Evolutionary conservation across 805 yeast species (phyloP).

Genomic region (Candida pseudoglaebosa): DNA sequence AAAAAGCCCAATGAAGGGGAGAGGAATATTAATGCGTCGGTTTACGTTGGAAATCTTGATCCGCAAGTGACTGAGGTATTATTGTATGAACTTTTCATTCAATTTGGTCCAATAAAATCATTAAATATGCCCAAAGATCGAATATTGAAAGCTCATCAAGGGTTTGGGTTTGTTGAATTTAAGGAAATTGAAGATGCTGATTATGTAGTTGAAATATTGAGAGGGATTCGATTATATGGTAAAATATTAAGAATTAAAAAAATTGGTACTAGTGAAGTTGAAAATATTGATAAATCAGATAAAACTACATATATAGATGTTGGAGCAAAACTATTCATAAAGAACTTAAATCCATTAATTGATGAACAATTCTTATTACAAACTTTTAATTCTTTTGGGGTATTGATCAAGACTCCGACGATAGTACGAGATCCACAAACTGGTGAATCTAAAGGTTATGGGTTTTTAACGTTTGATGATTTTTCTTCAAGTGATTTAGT

Average conservation of each 20-base stretch:
- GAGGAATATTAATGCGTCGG: conserved; percentile 56
- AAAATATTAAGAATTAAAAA: conserved; percentile 56
- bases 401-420: conserved; percentile 45
- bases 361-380: conserved; percentile 54
- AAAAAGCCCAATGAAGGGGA: conserved; percentile 39
- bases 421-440: conserved; percentile 44
- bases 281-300: conserved; percentile 1
- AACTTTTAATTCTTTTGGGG: conserved; percentile 70
- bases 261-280: conserved; percentile 6
- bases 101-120: conserved; percentile 72
- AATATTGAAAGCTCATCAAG: conserved; percentile 66
- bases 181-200: conserved; percentile 56
- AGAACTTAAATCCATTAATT: conserved; percentile 62
- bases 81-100: conserved; percentile 77
- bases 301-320: conserved; percentile 31
- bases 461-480: conserved; percentile 58
- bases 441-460: conserved; percentile 58
- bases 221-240: conserved; percentile 60
- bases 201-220: conserved; percentile 58
- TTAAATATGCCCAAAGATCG: conserved; percentile 80
- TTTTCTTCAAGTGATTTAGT: conserved; percentile 73
- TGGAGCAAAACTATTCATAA: conserved; percentile 51
- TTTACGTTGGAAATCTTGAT: conserved; percentile 82
- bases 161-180: conserved; percentile 85
- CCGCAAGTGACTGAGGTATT: conserved; percentile 66